Base-by-base conservation (phyloP, 164 flowering plant genomes). In the Santalum album region DNA sequence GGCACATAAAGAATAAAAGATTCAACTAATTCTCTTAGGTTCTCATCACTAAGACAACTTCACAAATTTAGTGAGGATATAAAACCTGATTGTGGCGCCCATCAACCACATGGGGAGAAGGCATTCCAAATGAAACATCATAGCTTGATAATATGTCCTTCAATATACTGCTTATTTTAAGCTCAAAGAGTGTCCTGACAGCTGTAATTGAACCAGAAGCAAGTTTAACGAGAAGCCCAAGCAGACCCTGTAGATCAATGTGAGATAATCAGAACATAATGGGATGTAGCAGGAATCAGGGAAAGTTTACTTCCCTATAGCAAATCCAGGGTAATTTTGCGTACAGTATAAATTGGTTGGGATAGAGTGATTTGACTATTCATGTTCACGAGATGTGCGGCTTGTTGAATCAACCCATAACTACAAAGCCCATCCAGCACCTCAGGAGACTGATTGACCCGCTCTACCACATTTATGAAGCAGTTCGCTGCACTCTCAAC, bases 401-500 rank as follows among this genome's bases (percentile, higher is more conserved):
- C 75, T 56, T 78, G 92, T 43, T 74, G 72, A 70, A 87, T 69
- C 58, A 85, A 56, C 36, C 90, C 90, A 66, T 82, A 84, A 56
- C 69, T 67, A 68, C 95, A 87, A 25, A 87, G 72, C 57, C 80
- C 80, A 48, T 82, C 82, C 59, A 89, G 58, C 75, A 75, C 66
- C 45, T 74, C 86, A 47, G 84, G 34, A 32, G 81, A 81, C 38
- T 67, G 54, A 54, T 74, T 57, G 0, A 75, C 67, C 54, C 67
- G 66, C 42, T 77, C 84, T 38, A 64, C 76, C 51, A 92, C 83
- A 64, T 68, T 79, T 17, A 76, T 80, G 62, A 92, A 81, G 75
- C 95, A 83, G 22, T 54, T 66, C 50, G 78, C 90, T 17, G 63
- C 91, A 67, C 62, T 75, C 64, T 89, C 92, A 19, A 89, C 92